A percentile compares a stretch with the other conserved stretches of the same genome.
Evolutionary conservation across 352 stramenopile genomes (phyloP).

Genomic region (Phytophthora hibernalis): DNA sequence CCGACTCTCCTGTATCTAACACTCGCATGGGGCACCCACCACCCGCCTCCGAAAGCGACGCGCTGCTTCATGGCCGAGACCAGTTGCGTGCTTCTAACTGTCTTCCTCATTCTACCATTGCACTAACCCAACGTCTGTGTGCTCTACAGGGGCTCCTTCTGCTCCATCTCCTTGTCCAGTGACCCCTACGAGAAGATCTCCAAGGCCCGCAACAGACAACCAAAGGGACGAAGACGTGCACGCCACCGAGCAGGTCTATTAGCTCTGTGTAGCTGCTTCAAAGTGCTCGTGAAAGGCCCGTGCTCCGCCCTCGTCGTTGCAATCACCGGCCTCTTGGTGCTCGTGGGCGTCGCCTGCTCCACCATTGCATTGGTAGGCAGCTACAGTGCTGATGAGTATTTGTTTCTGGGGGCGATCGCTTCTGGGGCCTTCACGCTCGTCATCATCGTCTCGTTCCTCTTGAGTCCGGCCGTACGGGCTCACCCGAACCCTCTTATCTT

Average conservation of each 20-base stretch:
- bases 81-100: conserved; percentile 36
- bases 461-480: conserved; percentile 59
- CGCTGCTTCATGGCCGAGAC: conserved; percentile 35
- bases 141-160: conserved; percentile 55
- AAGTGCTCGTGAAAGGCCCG: conserved; percentile 23
- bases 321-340: conserved; percentile 46
- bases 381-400: conserved; percentile 61
- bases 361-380: conserved; percentile 38
- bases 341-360: conserved; percentile 48
- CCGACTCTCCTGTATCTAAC: not conserved
- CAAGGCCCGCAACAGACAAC: conserved; percentile 29
- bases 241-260: conserved; percentile 13
- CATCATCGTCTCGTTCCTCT: conserved; percentile 75
- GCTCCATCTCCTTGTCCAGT: conserved; percentile 68
- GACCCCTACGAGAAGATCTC: conserved; percentile 51
- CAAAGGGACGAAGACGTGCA: conserved; percentile 7
- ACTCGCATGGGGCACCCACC: conserved; percentile 26
- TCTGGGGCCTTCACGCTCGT: conserved; percentile 77
- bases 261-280: conserved; percentile 35
- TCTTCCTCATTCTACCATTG: not conserved
- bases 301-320: conserved; percentile 42
- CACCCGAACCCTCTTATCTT: conserved; percentile 90
- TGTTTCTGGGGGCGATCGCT: conserved; percentile 78
- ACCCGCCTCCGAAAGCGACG: conserved; percentile 35
- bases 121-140: conserved; percentile 1